A percentile compares a stretch with the other conserved stretches of the same genome.
Evolutionary conservation across 805 yeast species (phyloP).

Genomic region (Millerozyma acaciae): DNA sequence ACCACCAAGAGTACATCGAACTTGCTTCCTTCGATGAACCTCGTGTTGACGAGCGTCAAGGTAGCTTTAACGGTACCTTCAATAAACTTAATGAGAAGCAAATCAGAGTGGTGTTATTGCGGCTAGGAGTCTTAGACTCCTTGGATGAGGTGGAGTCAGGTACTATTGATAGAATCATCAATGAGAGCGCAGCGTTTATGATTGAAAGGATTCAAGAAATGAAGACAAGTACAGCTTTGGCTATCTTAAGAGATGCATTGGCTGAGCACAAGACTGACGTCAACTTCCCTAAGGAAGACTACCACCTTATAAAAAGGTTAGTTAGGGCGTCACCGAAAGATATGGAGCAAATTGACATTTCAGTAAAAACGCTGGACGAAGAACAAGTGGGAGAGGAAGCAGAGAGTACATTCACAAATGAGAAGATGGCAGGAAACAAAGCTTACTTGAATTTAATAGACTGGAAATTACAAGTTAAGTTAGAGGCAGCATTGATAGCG

Average conservation of each 20-base stretch:
- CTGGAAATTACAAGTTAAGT: constrained; percentile 31
- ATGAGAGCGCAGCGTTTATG: constrained; percentile 19
- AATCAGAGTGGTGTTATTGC: constrained; percentile 14
- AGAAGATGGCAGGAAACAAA: constrained; percentile 13
- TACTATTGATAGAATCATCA: constrained; percentile 9
- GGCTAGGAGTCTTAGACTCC: constrained; percentile 22
- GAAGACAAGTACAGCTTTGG: constrained; percentile 20
- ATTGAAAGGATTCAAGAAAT: constrained; percentile 25
- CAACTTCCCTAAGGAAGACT: constrained; percentile 34
- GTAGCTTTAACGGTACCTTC: neutral
- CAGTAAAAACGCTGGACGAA: constrained; percentile 1
- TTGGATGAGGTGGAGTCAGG: constrained; percentile 14
- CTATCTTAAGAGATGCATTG: constrained; percentile 31
- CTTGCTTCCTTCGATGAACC: constrained; percentile 8
- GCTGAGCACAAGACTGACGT: constrained; percentile 33
- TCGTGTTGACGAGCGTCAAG: neutral
- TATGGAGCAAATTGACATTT: constrained; percentile 3
- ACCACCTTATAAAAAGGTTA: constrained; percentile 26
- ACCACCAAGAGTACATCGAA: constrained; percentile 15
- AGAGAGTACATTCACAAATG: constrained; percentile 6
- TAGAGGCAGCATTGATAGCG: constrained; percentile 37
- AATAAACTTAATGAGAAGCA: constrained; percentile 5
- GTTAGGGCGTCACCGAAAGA: constrained; percentile 18
- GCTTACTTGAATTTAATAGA: constrained; percentile 23
- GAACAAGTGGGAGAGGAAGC: constrained; percentile 1